A percentile compares a stretch with the other conserved stretches of the same genome.
These are phyloP conservation scores for Aureobasidium sp. DNA, from an alignment of 2,329 filamentous ascomycete species.

Conservation along the genomic window DNA sequence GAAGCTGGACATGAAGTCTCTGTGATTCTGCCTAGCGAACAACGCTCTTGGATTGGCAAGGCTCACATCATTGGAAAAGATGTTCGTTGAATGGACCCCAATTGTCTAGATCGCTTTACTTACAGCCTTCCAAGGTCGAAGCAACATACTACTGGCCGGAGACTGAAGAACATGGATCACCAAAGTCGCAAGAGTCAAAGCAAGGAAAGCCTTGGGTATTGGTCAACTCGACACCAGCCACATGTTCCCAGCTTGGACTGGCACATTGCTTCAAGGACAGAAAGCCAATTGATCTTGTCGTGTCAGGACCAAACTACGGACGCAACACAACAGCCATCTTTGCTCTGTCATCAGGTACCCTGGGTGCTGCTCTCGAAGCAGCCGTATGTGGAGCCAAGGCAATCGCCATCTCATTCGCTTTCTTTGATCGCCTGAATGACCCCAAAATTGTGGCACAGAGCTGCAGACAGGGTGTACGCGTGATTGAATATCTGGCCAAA, in stretches of 20 bases:
- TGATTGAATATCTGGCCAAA: slow-evolving; percentile 81
- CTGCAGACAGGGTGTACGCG: slow-evolving; percentile 74
- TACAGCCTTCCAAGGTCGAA: no score
- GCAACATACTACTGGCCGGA: slow-evolving; percentile 51
- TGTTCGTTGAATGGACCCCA: no score
- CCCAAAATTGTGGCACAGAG: slow-evolving; percentile 82
- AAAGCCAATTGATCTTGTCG: slow-evolving; percentile 52
- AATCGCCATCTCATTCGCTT: slow-evolving; percentile 91
- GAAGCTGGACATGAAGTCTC: slow-evolving; percentile 86
- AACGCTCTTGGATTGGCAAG: slow-evolving; percentile 99
- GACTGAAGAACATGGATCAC: slow-evolving; percentile 33
- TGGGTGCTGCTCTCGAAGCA: slow-evolving; percentile 57
- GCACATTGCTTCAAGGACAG: slow-evolving; percentile 50
- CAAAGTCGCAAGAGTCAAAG: slow-evolving; percentile 23
- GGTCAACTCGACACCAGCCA: slow-evolving; percentile 55
- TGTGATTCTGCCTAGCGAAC: slow-evolving; percentile 89
- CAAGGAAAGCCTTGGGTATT: slow-evolving; percentile 53
- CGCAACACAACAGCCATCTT: slow-evolving; percentile 57
- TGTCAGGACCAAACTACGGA: slow-evolving; percentile 51
- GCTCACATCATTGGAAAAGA: slow-evolving; percentile 90
- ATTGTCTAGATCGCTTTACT: no score
- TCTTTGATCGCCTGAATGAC: slow-evolving; percentile 88
- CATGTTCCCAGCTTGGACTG: slow-evolving; percentile 55
- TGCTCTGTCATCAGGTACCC: slow-evolving; percentile 52
- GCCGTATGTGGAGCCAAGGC: slow-evolving; percentile 57